These are phyloP conservation scores for Amylostereum chailletii DNA, from an alignment of 1,284 basidiomycete genomes.

Conservation along the genomic window DNA sequence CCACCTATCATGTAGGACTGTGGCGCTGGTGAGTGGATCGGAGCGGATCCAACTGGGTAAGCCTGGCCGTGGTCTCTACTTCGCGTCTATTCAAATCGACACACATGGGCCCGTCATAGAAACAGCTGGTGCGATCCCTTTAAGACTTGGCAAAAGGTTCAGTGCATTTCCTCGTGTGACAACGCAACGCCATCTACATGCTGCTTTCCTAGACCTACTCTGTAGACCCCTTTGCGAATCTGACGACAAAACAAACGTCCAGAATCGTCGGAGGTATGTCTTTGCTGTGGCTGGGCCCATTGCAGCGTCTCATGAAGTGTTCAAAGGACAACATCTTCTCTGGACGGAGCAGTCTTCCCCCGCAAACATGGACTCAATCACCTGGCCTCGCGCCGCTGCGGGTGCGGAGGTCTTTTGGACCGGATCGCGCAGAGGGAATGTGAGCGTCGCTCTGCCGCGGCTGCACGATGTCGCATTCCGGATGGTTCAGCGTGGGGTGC, in stretches of 20 bases:
- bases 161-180: conserved; percentile 5
- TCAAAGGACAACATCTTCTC: conserved; percentile 48
- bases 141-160: conserved; percentile 73
- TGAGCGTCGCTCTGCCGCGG: conserved; percentile 59
- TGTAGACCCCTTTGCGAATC: conserved; percentile 60
- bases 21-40: conserved; percentile 74
- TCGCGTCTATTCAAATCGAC: conserved; percentile 24
- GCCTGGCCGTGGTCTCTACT: conserved; percentile 6
- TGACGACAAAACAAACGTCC: conserved; percentile 37
- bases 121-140: conserved; percentile 64
- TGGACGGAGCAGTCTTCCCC: conserved; percentile 75
- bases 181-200: not conserved
- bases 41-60: conserved; percentile 35
- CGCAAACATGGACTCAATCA: conserved; percentile 61
- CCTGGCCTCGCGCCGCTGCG: conserved; percentile 75
- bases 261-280: conserved; percentile 52
- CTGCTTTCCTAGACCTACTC: conserved; percentile 38
- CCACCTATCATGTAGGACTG: conserved; percentile 43
- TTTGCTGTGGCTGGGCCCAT: not conserved
- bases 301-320: not conserved
- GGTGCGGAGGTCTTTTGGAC: conserved; percentile 84
- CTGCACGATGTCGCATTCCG: conserved; percentile 70
- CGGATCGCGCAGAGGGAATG: conserved; percentile 45
- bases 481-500: conserved; percentile 59
- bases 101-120: conserved; percentile 8